Evolutionary conservation across 352 stramenopile genomes (phyloP).

Genomic region (Phytopythium montanum): DNA sequence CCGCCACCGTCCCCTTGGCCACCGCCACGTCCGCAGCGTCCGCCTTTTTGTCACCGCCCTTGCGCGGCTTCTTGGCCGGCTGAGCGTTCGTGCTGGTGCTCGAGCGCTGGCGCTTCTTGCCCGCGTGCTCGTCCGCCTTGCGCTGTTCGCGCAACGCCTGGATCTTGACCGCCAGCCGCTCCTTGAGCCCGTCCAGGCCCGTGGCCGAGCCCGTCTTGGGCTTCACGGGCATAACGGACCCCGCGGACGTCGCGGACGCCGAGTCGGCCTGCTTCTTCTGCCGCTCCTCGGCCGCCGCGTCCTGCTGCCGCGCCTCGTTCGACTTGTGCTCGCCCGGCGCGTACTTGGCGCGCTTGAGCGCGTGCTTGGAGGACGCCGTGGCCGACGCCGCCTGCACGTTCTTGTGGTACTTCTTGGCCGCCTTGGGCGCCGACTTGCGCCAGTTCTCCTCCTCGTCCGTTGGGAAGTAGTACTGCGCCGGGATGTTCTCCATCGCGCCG

Average conservation of each 20-base stretch:
- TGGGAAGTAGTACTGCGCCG: slow-evolving; percentile 72
- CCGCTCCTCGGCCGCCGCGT: slow-evolving; percentile 43
- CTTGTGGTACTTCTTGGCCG: slow-evolving; percentile 79
- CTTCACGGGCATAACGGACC: slow-evolving; percentile 32
- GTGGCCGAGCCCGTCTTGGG: slow-evolving; percentile 29
- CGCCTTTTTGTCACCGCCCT: slow-evolving; percentile 20
- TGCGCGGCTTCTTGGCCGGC: slow-evolving; percentile 22
- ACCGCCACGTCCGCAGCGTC: slow-evolving; percentile 28
- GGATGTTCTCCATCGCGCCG: slow-evolving; percentile 71
- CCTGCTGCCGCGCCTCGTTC: slow-evolving; percentile 56
- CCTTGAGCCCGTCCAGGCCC: slow-evolving; percentile 58
- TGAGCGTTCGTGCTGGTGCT: slow-evolving; percentile 17
- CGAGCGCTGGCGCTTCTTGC: slow-evolving; percentile 45
- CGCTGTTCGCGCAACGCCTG: slow-evolving; percentile 70
- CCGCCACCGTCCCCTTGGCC: slow-evolving; percentile 32
- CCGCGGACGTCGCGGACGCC: slow-evolving; percentile 1
- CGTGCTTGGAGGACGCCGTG: slow-evolving; percentile 55
- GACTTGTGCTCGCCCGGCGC: slow-evolving; percentile 55
- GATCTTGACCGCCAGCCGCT: slow-evolving; percentile 66
- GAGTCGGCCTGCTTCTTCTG: slow-evolving; percentile 34
- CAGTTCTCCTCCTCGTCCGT: slow-evolving; percentile 77
- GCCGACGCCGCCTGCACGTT: slow-evolving; percentile 52
- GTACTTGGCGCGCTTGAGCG: slow-evolving; percentile 71
- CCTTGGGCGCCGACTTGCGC: slow-evolving; percentile 57
- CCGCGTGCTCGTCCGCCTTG: slow-evolving; percentile 56